A percentile compares a stretch with the other conserved stretches of the same genome.
Conservation (phyloP, 345 rosid genomes). For the Pseudoturritis turrita region DNA sequence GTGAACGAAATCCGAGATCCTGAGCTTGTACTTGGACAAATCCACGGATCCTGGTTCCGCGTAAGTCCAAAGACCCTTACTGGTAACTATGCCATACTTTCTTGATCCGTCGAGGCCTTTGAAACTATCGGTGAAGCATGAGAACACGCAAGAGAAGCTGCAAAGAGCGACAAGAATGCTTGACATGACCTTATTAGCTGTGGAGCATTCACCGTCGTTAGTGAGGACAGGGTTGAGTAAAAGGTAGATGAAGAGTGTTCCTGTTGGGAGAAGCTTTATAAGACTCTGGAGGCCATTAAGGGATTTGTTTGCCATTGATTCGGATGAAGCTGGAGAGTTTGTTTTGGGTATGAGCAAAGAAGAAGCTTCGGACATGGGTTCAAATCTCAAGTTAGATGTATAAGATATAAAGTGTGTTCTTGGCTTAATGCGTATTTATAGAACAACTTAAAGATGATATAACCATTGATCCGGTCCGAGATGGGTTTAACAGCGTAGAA, state of each 20-base stretch:
- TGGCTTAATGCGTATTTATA: slow-evolving; percentile 19
- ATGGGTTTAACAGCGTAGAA: slow-evolving; percentile 14
- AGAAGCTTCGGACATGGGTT: slow-evolving; percentile 22
- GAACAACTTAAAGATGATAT: not conserved
- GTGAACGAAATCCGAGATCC: slow-evolving; percentile 59
- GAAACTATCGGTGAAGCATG: slow-evolving; percentile 76
- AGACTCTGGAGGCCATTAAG: slow-evolving; percentile 60
- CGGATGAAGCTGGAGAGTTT: slow-evolving; percentile 23
- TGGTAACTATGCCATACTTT: slow-evolving; percentile 60
- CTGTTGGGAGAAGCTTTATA: slow-evolving; percentile 83
- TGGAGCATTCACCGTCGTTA: slow-evolving; percentile 60
- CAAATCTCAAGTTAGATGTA: not conserved
- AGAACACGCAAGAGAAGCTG: slow-evolving; percentile 60
- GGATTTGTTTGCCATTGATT: slow-evolving; percentile 37
- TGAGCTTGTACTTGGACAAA: slow-evolving; percentile 49
- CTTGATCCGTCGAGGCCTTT: slow-evolving; percentile 39
- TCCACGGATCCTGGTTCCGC: slow-evolving; percentile 36
- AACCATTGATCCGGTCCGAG: slow-evolving; percentile 29
- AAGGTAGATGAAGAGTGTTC: slow-evolving; percentile 73
- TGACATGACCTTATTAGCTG: slow-evolving; percentile 48
- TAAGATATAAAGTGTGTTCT: slow-evolving; percentile 17
- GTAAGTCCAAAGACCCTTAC: slow-evolving; percentile 57
- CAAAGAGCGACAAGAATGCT: slow-evolving; percentile 54
- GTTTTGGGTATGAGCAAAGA: slow-evolving; percentile 16
- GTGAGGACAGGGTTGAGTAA: slow-evolving; percentile 76